Conservation (phyloP, 768 basidiomycete genomes). For the Termitomyces sp. region DNA sequence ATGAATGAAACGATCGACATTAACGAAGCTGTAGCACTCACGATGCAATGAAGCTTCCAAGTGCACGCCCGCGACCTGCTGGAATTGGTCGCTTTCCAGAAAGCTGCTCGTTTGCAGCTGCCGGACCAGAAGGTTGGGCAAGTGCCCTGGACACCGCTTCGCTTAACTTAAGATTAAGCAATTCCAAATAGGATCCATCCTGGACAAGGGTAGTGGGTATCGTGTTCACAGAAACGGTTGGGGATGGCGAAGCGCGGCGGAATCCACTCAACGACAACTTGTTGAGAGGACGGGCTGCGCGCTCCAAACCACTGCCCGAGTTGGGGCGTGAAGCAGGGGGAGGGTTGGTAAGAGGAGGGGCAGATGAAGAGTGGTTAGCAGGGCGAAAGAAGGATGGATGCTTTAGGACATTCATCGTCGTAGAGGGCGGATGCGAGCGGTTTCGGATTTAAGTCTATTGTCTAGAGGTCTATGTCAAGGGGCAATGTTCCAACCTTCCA, state of each 20-base stretch:
- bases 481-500: conserved; percentile 17
- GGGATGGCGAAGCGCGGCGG: conserved; percentile 49
- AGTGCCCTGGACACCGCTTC: conserved; percentile 79
- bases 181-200: conserved; percentile 77
- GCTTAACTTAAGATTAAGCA: conserved; percentile 70
- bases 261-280: conserved; percentile 58
- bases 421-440: conserved; percentile 13
- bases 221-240: conserved; percentile 26
- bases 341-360: conserved; percentile 31
- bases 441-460: conserved; percentile 16
- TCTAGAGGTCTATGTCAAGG: conserved; percentile 27
- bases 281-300: conserved; percentile 44
- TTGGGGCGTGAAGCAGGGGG: conserved; percentile 31
- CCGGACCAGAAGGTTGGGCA: conserved; percentile 55
- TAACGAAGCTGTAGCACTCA: conserved; percentile 33
- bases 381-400: conserved; percentile 64
- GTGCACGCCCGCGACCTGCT: conserved; percentile 59
- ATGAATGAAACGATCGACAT: conserved; percentile 8
- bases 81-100: conserved; percentile 70
- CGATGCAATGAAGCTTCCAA: conserved; percentile 69
- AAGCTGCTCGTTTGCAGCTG: conserved; percentile 46
- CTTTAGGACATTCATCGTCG: conserved; percentile 64
- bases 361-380: conserved; percentile 58
- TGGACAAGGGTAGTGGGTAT: conserved; percentile 50
- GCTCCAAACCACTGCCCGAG: conserved; percentile 34